Conservation (phyloP, 73 alveolate genomes). For the Paramecium sexaurelia region DNA sequence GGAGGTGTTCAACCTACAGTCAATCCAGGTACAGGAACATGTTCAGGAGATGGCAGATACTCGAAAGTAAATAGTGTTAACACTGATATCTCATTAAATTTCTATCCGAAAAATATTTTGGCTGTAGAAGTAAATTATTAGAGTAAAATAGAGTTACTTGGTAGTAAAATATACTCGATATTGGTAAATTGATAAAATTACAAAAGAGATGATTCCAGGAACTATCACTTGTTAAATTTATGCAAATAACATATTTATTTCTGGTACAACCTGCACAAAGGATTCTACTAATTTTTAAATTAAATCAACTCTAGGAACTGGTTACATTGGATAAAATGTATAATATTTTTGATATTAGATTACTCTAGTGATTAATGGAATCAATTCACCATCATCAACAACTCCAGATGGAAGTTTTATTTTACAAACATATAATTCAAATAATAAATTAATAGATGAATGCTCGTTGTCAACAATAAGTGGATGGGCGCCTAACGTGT, state of each 20-base stretch:
- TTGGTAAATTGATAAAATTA: not conserved
- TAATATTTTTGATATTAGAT: not conserved
- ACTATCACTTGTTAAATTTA: not conserved
- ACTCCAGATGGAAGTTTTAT: not conserved
- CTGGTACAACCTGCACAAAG: not conserved
- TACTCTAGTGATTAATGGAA: constrained; percentile 1
- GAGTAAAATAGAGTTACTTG: constrained; percentile 3
- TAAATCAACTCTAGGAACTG: not conserved
- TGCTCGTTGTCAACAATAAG: not conserved
- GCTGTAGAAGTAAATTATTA: not conserved
- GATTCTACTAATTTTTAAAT: not conserved
- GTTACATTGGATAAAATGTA: not conserved
- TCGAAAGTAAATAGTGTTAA: not conserved
- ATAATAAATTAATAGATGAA: not conserved
- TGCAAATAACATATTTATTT: not conserved
- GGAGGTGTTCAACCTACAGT: not conserved
- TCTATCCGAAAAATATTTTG: not conserved
- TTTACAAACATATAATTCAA: not conserved
- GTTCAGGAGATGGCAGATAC: not conserved
- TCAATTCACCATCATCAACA: constrained; percentile 27
- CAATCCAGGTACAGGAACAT: not conserved
- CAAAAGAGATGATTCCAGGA: constrained; percentile 11
- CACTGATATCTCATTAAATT: not conserved
- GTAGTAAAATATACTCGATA: not conserved
- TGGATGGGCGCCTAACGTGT: not conserved